A percentile compares a stretch with the other conserved stretches of the same genome.
Evolutionary conservation across 148 eudicot species (phyloP).

Genomic region (Silene latifolia): DNA sequence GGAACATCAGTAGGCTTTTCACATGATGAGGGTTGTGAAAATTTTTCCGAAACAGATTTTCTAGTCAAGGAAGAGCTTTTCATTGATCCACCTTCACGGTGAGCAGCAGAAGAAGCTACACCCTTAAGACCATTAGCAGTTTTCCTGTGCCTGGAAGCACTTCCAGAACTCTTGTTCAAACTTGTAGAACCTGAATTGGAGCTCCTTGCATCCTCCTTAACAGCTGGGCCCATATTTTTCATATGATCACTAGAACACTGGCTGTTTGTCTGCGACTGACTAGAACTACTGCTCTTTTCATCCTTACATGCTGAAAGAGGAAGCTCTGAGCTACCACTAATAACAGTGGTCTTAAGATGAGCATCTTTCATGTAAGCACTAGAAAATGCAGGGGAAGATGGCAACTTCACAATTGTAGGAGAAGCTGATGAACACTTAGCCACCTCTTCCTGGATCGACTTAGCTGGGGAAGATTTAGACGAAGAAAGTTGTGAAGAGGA

Average conservation of each 20-base stretch:
- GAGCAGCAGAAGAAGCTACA: constrained; percentile 34
- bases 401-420: constrained; percentile 35
- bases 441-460: constrained; percentile 47
- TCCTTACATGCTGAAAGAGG: constrained; percentile 43
- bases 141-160: constrained; percentile 53
- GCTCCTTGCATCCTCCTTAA: constrained; percentile 60
- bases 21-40: constrained; percentile 16
- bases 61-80: constrained; percentile 31
- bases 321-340: constrained; percentile 35
- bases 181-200: constrained; percentile 48
- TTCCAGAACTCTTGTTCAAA: constrained; percentile 39
- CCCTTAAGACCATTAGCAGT: constrained; percentile 43
- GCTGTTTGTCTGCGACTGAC: constrained; percentile 69
- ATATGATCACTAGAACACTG: constrained; percentile 63
- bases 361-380: constrained; percentile 41
- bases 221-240: constrained; percentile 34
- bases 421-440: constrained; percentile 42
- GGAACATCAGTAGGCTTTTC: constrained; percentile 34
- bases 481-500: constrained; percentile 43
- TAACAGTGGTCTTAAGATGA: constrained; percentile 18
- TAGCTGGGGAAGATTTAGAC: constrained; percentile 44
- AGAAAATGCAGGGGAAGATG: constrained; percentile 36
- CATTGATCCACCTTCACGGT: constrained; percentile 32
- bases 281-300: constrained; percentile 75
- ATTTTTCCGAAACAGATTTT: constrained; percentile 42